These are phyloP conservation scores for Aureobasidium namibiae DNA, from an alignment of 2,329 filamentous ascomycete species.

Conservation along the genomic window DNA sequence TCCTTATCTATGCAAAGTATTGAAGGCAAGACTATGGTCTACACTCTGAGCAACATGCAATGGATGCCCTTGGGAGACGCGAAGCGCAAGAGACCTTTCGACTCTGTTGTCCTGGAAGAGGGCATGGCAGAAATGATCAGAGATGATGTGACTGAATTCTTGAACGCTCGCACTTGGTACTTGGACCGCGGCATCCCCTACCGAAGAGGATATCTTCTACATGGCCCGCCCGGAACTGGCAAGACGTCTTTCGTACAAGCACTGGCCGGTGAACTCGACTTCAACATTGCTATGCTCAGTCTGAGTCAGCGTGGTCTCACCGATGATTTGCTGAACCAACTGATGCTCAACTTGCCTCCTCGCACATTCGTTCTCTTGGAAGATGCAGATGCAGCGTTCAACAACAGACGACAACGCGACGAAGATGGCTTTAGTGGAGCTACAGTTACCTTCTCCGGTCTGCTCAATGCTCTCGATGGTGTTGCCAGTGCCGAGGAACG, in stretches of 20 bases:
- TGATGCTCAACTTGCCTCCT: constrained; percentile 76
- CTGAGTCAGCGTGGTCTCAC: constrained; percentile 83
- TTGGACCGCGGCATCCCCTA: constrained; percentile 92
- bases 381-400: constrained; percentile 86
- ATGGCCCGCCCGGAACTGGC: constrained; percentile 82
- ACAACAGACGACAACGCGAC: constrained; percentile 68
- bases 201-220: constrained; percentile 77
- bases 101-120: constrained; percentile 76
- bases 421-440: constrained; percentile 77
- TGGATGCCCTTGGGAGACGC: constrained; percentile 82
- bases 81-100: constrained; percentile 75
- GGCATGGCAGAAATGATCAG: constrained; percentile 78
- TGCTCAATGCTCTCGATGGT: constrained; percentile 66
- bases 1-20: constrained; percentile 67
- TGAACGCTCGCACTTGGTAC: constrained; percentile 76
- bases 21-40: constrained; percentile 90
- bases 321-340: constrained; percentile 77
- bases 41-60: constrained; percentile 72
- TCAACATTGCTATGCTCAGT: constrained; percentile 86
- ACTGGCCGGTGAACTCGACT: constrained; percentile 83
- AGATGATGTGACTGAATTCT: constrained; percentile 73
- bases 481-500: constrained; percentile 92
- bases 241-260: constrained; percentile 97
- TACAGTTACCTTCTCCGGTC: constrained; percentile 87
- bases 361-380: constrained; percentile 77